phyloP scores from a whole-genome alignment of 768 basidiomycete genomes.

The Polyporus arcularius region DNA sequence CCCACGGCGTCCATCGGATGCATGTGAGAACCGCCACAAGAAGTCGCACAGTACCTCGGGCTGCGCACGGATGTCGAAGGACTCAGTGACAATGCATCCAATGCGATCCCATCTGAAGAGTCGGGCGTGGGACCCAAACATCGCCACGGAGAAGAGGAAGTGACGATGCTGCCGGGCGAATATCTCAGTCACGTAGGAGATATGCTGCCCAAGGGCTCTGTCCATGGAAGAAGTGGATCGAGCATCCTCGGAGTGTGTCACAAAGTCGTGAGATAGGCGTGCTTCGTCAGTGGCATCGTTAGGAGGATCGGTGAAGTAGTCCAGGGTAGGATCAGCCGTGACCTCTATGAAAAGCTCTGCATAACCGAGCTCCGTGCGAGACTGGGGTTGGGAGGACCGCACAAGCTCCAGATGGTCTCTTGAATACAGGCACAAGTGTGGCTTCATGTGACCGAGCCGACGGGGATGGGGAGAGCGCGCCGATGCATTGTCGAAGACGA shows the following conservation, averaged over 20 bases:
- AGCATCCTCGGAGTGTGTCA: too few relatives aligned
- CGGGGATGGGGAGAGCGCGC: neutral
- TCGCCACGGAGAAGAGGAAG: slow-evolving; percentile 30
- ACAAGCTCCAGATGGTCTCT: neutral
- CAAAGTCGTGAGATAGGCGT: too few relatives aligned
- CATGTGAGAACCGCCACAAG: slow-evolving; percentile 31
- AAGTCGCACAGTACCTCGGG: slow-evolving; percentile 29
- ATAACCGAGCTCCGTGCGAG: slow-evolving; percentile 1
- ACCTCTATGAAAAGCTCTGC: slow-evolving; percentile 19
- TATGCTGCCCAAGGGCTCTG: neutral
- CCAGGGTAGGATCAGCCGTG: neutral
- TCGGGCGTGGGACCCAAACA: slow-evolving; percentile 29
- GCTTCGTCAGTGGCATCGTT: too few relatives aligned
- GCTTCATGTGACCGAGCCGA: neutral
- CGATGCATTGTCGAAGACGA: neutral
- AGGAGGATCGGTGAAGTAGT: slow-evolving; percentile 12
- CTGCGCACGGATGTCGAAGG: slow-evolving; percentile 27
- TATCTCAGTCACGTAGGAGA: neutral
- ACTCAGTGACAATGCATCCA: slow-evolving; percentile 31
- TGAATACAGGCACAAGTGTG: slow-evolving; percentile 3
- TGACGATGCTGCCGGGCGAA: slow-evolving; percentile 31
- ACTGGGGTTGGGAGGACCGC: neutral
- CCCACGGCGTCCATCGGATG: slow-evolving; percentile 24
- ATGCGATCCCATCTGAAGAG: slow-evolving; percentile 36
- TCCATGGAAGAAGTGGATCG: neutral